Percentiles rank a stretch among this genome's conserved stretches.
phyloP scores from a whole-genome alignment of 768 basidiomycete species.

The Paxillus rubicundulus region DNA sequence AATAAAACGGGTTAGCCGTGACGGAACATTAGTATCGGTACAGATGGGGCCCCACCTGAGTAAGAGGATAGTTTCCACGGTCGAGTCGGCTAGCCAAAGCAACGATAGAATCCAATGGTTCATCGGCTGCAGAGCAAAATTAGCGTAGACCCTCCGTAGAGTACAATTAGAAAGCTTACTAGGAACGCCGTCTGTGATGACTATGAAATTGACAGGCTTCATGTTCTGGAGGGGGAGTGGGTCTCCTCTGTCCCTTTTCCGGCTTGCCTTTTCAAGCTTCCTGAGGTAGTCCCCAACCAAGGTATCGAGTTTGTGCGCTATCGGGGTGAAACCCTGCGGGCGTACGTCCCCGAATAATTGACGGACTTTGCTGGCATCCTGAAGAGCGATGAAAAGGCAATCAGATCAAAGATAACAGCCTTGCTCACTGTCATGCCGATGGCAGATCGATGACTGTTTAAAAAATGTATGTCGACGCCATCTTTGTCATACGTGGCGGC shows the following conservation, averaged over 20 bases:
- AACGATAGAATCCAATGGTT: slow-evolving; percentile 48
- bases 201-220: slow-evolving; percentile 57
- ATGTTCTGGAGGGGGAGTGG: slow-evolving; percentile 30
- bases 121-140: slow-evolving; percentile 40
- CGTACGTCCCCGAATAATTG: slow-evolving; percentile 43
- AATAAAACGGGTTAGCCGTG: slow-evolving; percentile 5
- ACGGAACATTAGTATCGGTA: background rate
- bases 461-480: slow-evolving; percentile 62
- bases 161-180: slow-evolving; percentile 36
- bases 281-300: slow-evolving; percentile 39
- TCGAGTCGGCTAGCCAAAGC: slow-evolving; percentile 51
- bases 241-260: slow-evolving; percentile 21
- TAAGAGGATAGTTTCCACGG: slow-evolving; percentile 45
- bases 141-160: background rate
- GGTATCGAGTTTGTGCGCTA: slow-evolving; percentile 40
- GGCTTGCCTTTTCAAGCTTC: slow-evolving; percentile 32
- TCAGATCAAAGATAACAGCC: background rate
- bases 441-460: slow-evolving; percentile 42
- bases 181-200: slow-evolving; percentile 64
- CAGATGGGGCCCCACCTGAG: slow-evolving; percentile 43
- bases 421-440: slow-evolving; percentile 38
- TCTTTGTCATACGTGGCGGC: slow-evolving; percentile 52
- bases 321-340: slow-evolving; percentile 47
- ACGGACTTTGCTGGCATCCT: slow-evolving; percentile 40
- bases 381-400: background rate